phyloP scores from a whole-genome alignment of 2,329 filamentous ascomycete genomes.

The Fusarium globosum region DNA sequence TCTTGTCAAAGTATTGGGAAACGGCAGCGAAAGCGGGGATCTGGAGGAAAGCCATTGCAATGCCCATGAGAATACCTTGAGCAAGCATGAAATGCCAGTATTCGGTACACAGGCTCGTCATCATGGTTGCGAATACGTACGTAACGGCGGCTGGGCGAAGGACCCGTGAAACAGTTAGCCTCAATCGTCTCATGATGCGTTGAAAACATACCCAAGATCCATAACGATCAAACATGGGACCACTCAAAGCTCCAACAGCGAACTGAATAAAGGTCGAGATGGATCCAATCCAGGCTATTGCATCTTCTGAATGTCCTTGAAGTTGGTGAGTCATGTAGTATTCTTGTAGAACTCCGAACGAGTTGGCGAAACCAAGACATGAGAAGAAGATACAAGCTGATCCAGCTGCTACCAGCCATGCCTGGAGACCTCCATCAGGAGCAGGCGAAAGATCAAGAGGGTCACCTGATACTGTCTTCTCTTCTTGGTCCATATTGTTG shows the following conservation, averaged over 20 bases:
- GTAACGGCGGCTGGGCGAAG: slow-evolving; percentile 26
- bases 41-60: slow-evolving; percentile 54
- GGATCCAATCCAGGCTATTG: slow-evolving; percentile 58
- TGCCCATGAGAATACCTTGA: slow-evolving; percentile 59
- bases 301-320: slow-evolving; percentile 42
- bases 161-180: not conserved
- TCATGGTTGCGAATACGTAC: slow-evolving; percentile 36
- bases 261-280: slow-evolving; percentile 52
- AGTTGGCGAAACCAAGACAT: slow-evolving; percentile 56
- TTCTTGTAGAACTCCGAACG: slow-evolving; percentile 58
- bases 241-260: slow-evolving; percentile 38
- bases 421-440: slow-evolving; percentile 51
- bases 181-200: fast-evolving
- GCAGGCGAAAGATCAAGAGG: not conserved
- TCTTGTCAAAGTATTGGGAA: slow-evolving; percentile 60
- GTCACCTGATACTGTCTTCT: fast-evolving
- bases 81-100: slow-evolving; percentile 66
- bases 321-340: slow-evolving; percentile 56
- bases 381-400: slow-evolving; percentile 52
- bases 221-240: slow-evolving; percentile 38
- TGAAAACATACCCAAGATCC: slow-evolving; percentile 22
- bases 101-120: slow-evolving; percentile 48
- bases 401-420: slow-evolving; percentile 56
- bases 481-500: fast-evolving
- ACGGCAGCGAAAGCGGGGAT: slow-evolving; percentile 59